Conservation (phyloP, 139 green algal genomes). For the Chlorella sp. region DNA sequence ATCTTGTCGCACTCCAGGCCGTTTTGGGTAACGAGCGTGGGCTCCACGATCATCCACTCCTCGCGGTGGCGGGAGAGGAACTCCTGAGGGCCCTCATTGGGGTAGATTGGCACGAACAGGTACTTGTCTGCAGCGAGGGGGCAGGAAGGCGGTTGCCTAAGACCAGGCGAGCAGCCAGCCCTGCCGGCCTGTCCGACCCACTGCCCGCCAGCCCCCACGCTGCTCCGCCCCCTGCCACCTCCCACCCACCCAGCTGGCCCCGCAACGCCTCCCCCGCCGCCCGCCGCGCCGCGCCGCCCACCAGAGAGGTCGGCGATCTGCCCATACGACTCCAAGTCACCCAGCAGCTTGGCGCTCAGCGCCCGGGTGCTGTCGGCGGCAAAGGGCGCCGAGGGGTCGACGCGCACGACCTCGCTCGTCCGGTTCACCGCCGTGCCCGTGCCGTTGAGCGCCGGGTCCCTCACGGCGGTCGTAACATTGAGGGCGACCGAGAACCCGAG, state of each 20-base stretch:
- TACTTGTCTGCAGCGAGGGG: too few species aligned
- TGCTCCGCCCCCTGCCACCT: too few species aligned
- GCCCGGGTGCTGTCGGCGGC: constrained; percentile 30
- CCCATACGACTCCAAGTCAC: constrained; percentile 77
- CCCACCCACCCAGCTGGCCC: constrained; percentile 51
- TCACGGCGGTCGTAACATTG: constrained; percentile 20
- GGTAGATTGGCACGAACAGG: constrained; percentile 48
- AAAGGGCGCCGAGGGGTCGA: constrained; percentile 59
- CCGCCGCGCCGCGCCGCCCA: too few species aligned
- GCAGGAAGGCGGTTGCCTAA: too few species aligned
- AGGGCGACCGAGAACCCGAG: constrained; percentile 71
- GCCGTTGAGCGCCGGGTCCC: constrained; percentile 2
- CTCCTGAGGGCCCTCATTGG: not conserved
- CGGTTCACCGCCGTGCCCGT: not conserved
- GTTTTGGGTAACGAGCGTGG: constrained; percentile 27
- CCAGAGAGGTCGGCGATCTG: constrained; percentile 58
- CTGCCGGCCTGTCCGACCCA: too few species aligned
- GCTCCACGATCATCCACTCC: constrained; percentile 77
- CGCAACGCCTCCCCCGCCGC: not conserved
- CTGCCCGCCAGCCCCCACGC: too few species aligned
- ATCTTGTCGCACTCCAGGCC: constrained; percentile 72
- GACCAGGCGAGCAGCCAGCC: too few species aligned
- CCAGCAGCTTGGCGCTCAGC: constrained; percentile 68
- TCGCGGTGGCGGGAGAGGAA: not conserved
- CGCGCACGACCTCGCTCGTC: not conserved